These are phyloP conservation scores for Plasmodium fragile DNA, from an alignment of 169 alveolate species.

Conservation along the genomic window DNA sequence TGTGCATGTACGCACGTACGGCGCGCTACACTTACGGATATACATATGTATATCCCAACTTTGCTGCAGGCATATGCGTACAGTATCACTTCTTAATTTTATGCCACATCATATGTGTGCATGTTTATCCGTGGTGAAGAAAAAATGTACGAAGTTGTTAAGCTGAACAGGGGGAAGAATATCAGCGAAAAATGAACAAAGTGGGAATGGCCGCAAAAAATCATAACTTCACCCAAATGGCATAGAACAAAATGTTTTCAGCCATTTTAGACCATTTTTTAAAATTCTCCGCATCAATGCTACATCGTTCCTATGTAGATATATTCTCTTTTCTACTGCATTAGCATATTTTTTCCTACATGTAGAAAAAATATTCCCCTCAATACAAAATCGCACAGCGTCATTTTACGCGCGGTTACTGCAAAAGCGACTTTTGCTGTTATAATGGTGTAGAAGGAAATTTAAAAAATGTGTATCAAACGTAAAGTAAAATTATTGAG, in stretches of 20 bases:
- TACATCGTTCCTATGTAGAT: background rate
- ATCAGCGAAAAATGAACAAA: conserved; percentile 1
- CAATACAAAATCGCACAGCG: background rate
- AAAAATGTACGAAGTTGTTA: background rate
- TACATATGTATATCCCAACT: background rate
- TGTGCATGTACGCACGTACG: conserved; percentile 6
- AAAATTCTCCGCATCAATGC: background rate
- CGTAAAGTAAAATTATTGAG: background rate
- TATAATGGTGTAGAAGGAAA: background rate
- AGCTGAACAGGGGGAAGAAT: background rate
- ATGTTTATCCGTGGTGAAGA: background rate
- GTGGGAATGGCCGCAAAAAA: background rate
- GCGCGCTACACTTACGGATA: background rate
- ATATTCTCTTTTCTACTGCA: conserved; percentile 1
- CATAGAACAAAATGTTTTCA: background rate
- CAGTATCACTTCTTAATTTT: background rate
- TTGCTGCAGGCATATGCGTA: background rate
- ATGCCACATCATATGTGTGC: background rate
- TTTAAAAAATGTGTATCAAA: background rate
- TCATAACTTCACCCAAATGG: background rate
- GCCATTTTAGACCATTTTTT: background rate
- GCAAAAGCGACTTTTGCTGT: background rate
- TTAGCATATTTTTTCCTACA: background rate
- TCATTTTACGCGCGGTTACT: background rate
- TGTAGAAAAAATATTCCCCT: background rate